phyloP scores from a whole-genome alignment of 2,329 filamentous ascomycete genomes.

The Lecanicillium sp. region DNA sequence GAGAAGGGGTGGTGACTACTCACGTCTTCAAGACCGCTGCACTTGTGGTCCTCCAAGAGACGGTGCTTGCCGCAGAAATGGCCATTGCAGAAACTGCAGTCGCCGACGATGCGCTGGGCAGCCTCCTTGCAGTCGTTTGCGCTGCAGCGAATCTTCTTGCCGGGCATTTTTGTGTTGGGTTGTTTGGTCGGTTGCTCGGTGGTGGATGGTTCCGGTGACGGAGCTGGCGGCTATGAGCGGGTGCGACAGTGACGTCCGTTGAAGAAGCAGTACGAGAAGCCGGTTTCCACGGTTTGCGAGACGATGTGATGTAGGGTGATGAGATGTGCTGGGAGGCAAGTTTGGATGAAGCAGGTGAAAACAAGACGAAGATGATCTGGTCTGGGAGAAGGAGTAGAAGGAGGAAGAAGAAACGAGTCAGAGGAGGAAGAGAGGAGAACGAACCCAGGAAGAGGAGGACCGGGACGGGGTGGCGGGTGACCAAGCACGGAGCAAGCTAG shows the following conservation, averaged over 20 bases:
- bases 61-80: constrained; percentile 95
- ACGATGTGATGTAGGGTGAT: too few relatives aligned
- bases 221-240: too few relatives aligned
- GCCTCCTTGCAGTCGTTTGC: constrained; percentile 84
- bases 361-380: neutral
- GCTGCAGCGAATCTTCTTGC: constrained; percentile 76
- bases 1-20: constrained; percentile 21
- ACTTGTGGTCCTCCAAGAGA: constrained; percentile 90
- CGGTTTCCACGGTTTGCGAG: too few relatives aligned
- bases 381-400: neutral
- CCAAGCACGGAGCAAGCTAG: neutral
- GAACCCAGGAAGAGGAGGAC: constrained; percentile 2
- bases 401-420: constrained; percentile 2
- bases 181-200: neutral
- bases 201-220: constrained; percentile 3
- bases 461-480: constrained; percentile 4
- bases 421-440: constrained; percentile 5
- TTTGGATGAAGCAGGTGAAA: neutral
- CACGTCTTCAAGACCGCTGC: constrained; percentile 82
- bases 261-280: too few relatives aligned
- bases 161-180: constrained; percentile 43
- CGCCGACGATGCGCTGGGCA: constrained; percentile 88
- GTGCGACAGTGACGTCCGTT: too few relatives aligned
- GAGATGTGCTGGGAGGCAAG: too few relatives aligned
- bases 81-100: constrained; percentile 90